Evolutionary conservation across 768 basidiomycete genomes (phyloP).

Genomic region (Lanmaoa pseudosensibilis): DNA sequence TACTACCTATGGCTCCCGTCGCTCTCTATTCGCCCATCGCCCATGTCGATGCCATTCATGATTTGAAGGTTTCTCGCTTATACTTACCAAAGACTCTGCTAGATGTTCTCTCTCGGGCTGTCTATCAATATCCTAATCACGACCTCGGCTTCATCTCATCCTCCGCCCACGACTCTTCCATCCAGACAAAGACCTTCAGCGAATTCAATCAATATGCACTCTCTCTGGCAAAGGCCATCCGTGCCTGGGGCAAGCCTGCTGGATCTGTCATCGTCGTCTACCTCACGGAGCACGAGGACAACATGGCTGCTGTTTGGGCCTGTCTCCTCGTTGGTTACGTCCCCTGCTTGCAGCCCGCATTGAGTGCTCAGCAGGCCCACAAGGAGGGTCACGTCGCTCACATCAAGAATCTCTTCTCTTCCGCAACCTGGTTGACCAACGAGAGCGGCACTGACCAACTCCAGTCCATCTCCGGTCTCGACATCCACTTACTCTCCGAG

Average conservation of each 20-base stretch:
- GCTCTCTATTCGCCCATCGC: slow-evolving; percentile 8
- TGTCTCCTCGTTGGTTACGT: slow-evolving; percentile 32
- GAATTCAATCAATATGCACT: slow-evolving; percentile 17
- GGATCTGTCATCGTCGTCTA: slow-evolving; percentile 31
- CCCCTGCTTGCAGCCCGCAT: slow-evolving; percentile 34
- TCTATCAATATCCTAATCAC: slow-evolving; percentile 21
- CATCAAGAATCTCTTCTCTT: slow-evolving; percentile 31
- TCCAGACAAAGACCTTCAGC: slow-evolving; percentile 27
- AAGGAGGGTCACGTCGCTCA: slow-evolving; percentile 23
- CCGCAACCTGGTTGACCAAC: slow-evolving; percentile 33
- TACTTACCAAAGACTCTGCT: slow-evolving; percentile 19
- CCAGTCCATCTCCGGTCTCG: slow-evolving; percentile 22
- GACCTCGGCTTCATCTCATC: slow-evolving; percentile 31
- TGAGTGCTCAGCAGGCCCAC: slow-evolving; percentile 32
- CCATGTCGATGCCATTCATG: slow-evolving; percentile 8
- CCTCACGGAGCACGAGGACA: slow-evolving; percentile 36
- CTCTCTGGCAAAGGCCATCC: slow-evolving; percentile 23
- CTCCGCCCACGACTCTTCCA: slow-evolving; percentile 28
- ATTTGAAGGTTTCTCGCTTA: slow-evolving; percentile 18
- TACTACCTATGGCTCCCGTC: slow-evolving; percentile 17
- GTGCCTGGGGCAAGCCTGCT: slow-evolving; percentile 24
- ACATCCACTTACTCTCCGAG: slow-evolving; percentile 28
- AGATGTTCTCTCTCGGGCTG: slow-evolving; percentile 25
- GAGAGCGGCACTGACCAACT: slow-evolving; percentile 29
- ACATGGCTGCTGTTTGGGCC: slow-evolving; percentile 35